Evolutionary conservation across 140 eudicot genomes (phyloP), one percentile per base, ranked within the genome.

Genomic region (Artemisia princeps): DNA sequence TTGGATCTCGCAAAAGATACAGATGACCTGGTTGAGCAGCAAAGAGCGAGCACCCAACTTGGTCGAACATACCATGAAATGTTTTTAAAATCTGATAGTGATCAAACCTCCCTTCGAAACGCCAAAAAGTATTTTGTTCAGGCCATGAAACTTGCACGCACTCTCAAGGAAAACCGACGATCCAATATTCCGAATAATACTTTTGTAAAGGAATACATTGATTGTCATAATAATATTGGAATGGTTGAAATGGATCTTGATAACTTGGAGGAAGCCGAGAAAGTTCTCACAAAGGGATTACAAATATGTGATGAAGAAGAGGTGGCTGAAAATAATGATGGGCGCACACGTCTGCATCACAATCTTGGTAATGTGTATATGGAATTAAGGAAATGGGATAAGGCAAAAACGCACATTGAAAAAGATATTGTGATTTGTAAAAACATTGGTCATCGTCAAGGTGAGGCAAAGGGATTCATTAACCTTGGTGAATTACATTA

Each of bases 181-280:
- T 56, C 77, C 82, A 70, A 59, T 55, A 86, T 10, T 37, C 44
- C 10, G 15, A 48, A 64, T 49, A 75, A 33, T 54, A 71, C 80
- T 52, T 94, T 86, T 60, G 55, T 85, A 30, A 88, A 82, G 77
- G 99, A 94, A 73, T 94, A 88, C 77, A 80, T 94, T 66, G 99
- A 94, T 67, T 84, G 88, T 16, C 82, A 88, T 77, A 94, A 94
- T 69, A 94, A 94, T 72, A 73, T 86, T 50, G 99, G 99, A 40
- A 82, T 94, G 99, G 90, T 94, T 55, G 95, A 94, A 72, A 80
- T 82, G 78, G 99, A 94, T 73, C 96, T 94, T 66, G 96, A 94
- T 64, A 94, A 94, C 82, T 77, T 82, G 46, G 90, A 84, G 30
- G 94, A 84, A 78, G 95, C 99, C 12, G 73, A 88, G 81, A 80